Conservation (phyloP, 2,329 filamentous ascomycete species). For the Ramularia endophylla region DNA sequence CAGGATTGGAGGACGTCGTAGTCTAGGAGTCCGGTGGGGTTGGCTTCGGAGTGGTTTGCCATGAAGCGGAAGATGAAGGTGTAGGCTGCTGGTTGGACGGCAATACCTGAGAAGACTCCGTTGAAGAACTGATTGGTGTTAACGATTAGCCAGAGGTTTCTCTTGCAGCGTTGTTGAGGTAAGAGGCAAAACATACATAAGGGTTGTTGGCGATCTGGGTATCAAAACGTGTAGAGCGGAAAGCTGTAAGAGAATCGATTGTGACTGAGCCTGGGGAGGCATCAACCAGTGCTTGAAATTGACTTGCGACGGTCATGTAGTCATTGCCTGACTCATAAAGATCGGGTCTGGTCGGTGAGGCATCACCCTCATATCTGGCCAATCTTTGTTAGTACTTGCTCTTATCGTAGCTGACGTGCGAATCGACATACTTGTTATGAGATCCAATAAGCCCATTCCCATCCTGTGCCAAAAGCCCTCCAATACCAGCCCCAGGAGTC, state of each 20-base stretch:
- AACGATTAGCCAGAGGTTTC: slow-evolving; percentile 16
- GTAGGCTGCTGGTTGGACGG: slow-evolving; percentile 22
- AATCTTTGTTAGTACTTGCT: too few relatives aligned
- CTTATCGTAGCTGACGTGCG: too few relatives aligned
- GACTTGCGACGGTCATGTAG: slow-evolving; percentile 18
- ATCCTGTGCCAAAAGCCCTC: slow-evolving; percentile 5
- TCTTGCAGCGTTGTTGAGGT: slow-evolving; percentile 13
- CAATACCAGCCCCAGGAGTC: slow-evolving; percentile 7
- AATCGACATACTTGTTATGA: slow-evolving; percentile 20
- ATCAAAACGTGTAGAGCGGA: slow-evolving; percentile 8
- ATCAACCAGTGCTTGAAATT: slow-evolving; percentile 28
- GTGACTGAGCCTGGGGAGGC: slow-evolving; percentile 17
- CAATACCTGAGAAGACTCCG: slow-evolving; percentile 20
- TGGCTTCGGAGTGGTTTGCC: slow-evolving; percentile 21
- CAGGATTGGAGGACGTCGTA: slow-evolving; percentile 19
- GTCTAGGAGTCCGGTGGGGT: slow-evolving; percentile 21
- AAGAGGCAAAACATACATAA: too few relatives aligned
- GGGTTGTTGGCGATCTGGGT: slow-evolving; percentile 8
- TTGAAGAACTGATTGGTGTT: slow-evolving; percentile 29
- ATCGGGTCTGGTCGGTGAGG: slow-evolving; percentile 28
- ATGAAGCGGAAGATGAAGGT: slow-evolving; percentile 25
- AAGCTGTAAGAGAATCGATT: slow-evolving; percentile 5
- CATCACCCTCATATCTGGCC: slow-evolving; percentile 21
- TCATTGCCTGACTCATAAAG: slow-evolving; percentile 27
- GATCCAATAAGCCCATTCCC: slow-evolving; percentile 18